Evolutionary conservation across 2,329 filamentous ascomycete species (phyloP), one percentile per base, ranked within the genome.

Genomic region (Hypoxylon sp.): DNA sequence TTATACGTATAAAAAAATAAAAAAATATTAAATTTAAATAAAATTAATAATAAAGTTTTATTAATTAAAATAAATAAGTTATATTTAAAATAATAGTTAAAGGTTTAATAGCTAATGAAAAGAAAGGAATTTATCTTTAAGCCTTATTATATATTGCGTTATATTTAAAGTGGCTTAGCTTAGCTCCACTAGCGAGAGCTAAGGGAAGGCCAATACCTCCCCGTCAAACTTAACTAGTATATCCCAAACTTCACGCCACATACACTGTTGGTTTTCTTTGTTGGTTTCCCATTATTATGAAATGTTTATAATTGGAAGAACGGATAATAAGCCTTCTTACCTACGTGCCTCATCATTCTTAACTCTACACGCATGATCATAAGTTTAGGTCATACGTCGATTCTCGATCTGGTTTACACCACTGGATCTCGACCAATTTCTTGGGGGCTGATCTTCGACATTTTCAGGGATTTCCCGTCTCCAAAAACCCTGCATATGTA

Each of bases 371-470:
- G 48, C 32, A 32, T 38, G 38, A 21, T 19, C 36, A 43, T 2
- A 46, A 46, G 34, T 48, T 30, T 14, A 6, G 34, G 52, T 32
- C 11, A n/a, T 30, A 30, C 51, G 46, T 17, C 41, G 17, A 63
- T 50, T 34, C 28, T 69, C 59, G 59, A 66, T 69, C 59, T 28
- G 9, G 28, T 32, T 46, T 51, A 46, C 48, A 45, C 30, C 58
- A 57, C 60, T 53, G 36, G 59, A 61, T 49, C 58, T 52, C 23
- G 23, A 59, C 53, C 49, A 38, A 56, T 46, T 32, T 52, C 13
- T 60, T 25, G 25, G 41, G 23, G 23, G 60, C 38, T 7, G 64
- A 67, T 67, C 60, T 49, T 66, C 23, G 41, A 34, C 60, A 41
- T 23, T 38, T 65, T 61, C 25, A 63, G 53, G n/a, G 46, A 36